Percentiles rank a stretch among this genome's conserved stretches.
Evolutionary conservation across 208 protist species (phyloP).

Genomic region (Porcisia hertigi): DNA sequence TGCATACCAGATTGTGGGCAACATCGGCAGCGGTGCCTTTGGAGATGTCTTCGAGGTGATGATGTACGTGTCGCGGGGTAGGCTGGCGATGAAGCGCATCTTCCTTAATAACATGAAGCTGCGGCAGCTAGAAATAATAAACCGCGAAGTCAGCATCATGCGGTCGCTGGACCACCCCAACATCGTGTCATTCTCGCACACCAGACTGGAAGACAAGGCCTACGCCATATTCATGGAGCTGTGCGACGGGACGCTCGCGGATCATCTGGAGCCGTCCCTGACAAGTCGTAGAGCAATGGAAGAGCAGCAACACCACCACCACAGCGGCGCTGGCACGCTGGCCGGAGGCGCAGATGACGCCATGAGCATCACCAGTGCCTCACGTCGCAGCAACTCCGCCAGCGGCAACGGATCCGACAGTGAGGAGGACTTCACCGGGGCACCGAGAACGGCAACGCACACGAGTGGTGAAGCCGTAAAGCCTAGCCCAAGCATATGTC

Average conservation of each 20-base stretch:
- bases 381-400: slow-evolving; percentile 8
- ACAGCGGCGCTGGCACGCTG: not conserved
- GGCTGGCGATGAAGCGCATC: slow-evolving; percentile 83
- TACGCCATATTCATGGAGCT: slow-evolving; percentile 89
- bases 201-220: slow-evolving; percentile 56
- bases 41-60: slow-evolving; percentile 82
- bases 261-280: slow-evolving; percentile 31
- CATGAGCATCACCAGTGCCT: slow-evolving; percentile 14
- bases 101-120: slow-evolving; percentile 63
- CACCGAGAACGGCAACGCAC: not conserved
- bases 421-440: not conserved
- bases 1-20: slow-evolving; percentile 61
- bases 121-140: slow-evolving; percentile 57
- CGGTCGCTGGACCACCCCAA: slow-evolving; percentile 73
- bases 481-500: not conserved
- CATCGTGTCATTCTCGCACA: slow-evolving; percentile 78
- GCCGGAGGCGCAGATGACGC: slow-evolving; percentile 3
- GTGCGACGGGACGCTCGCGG: slow-evolving; percentile 52
- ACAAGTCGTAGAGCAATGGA: slow-evolving; percentile 13
- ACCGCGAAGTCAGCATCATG: slow-evolving; percentile 81
- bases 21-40: slow-evolving; percentile 71
- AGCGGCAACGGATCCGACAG: slow-evolving; percentile 10
- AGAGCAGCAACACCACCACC: slow-evolving; percentile 13
- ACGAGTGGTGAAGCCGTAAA: not conserved
- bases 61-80: slow-evolving; percentile 65